These are phyloP conservation scores for Mangifera indica DNA, from an alignment of 345 rosid genomes.

Conservation along the genomic window DNA sequence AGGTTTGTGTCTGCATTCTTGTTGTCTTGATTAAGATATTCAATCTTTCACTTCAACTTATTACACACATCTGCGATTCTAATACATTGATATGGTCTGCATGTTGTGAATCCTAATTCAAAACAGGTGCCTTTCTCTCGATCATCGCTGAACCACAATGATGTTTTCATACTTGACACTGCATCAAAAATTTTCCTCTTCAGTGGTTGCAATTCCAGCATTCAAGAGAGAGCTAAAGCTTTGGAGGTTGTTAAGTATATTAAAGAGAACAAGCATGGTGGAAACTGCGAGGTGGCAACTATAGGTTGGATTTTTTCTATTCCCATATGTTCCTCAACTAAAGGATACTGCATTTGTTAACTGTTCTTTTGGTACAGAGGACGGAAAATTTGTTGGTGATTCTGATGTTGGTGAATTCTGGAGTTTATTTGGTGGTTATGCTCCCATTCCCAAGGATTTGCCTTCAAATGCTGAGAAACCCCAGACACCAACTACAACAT, in stretches of 20 bases:
- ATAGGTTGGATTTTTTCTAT: constrained; percentile 49
- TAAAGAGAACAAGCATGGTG: constrained; percentile 69
- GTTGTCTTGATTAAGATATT: background rate
- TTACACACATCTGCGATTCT: too few species aligned
- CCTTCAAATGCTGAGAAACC: constrained; percentile 36
- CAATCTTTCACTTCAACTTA: too few species aligned
- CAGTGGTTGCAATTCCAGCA: constrained; percentile 76
- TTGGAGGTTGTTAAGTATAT: constrained; percentile 80
- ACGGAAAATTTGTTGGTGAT: constrained; percentile 83
- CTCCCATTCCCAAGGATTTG: constrained; percentile 65
- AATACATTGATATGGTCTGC: constrained; percentile 7
- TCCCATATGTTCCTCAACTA: background rate
- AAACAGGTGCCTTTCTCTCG: constrained; percentile 75
- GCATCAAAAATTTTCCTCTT: constrained; percentile 81
- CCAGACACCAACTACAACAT: constrained; percentile 37
- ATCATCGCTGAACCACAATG: constrained; percentile 76
- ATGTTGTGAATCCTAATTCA: constrained; percentile 12
- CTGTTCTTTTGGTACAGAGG: constrained; percentile 55
- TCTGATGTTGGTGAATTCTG: constrained; percentile 87
- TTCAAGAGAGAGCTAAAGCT: constrained; percentile 87
- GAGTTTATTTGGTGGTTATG: constrained; percentile 90
- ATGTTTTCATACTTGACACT: constrained; percentile 76
- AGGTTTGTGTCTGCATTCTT: background rate
- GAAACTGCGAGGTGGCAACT: constrained; percentile 76
- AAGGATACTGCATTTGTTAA: constrained; percentile 15